A percentile compares a stretch with the other conserved stretches of the same genome.
These are phyloP conservation scores for Xylaria digitata DNA, from an alignment of 2,329 filamentous ascomycete genomes.

Conservation along the genomic window DNA sequence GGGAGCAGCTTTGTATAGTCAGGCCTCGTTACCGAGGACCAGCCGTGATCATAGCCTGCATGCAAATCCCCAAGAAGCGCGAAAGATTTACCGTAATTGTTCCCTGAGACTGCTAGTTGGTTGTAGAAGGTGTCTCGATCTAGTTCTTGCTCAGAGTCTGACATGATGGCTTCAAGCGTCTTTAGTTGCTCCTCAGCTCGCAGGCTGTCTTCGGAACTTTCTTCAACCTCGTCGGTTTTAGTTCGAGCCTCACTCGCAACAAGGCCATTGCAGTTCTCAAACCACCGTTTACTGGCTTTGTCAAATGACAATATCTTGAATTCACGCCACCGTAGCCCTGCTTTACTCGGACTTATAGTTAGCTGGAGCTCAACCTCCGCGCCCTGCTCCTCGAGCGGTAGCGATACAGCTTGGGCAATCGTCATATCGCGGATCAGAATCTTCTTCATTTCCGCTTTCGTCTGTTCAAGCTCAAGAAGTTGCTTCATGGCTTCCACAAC, in stretches of 20 bases:
- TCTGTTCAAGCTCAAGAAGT: conserved; percentile 14
- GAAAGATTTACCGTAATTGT: conserved; percentile 23
- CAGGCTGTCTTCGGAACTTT: conserved; percentile 9
- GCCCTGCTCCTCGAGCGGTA: conserved; percentile 17
- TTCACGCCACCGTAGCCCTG: conserved; percentile 21
- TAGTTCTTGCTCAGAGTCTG: conserved; percentile 10
- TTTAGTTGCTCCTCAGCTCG: conserved; percentile 15
- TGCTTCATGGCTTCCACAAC: conserved; percentile 28
- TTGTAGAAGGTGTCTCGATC: conserved; percentile 22
- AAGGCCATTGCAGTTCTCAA: conserved; percentile 24
- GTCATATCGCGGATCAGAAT: conserved; percentile 22
- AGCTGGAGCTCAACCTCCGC: conserved; percentile 24
- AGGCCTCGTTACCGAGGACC: conserved; percentile 13
- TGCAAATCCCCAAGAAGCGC: conserved; percentile 18
- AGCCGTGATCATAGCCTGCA: conserved; percentile 17
- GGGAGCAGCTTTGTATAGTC: conserved; percentile 21
- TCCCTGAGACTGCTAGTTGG: conserved; percentile 19
- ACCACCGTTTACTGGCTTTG: conserved; percentile 18
- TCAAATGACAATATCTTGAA: conserved; percentile 29
- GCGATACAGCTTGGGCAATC: conserved; percentile 19
- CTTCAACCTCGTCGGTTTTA: conserved; percentile 23
- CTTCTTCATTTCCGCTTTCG: conserved; percentile 13
- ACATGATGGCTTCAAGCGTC: conserved; percentile 9
- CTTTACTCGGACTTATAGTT: conserved; percentile 27
- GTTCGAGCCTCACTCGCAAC: conserved; percentile 11